phyloP scores from a whole-genome alignment of 352 stramenopile genomes.

The Phytopythium ostracodes region DNA sequence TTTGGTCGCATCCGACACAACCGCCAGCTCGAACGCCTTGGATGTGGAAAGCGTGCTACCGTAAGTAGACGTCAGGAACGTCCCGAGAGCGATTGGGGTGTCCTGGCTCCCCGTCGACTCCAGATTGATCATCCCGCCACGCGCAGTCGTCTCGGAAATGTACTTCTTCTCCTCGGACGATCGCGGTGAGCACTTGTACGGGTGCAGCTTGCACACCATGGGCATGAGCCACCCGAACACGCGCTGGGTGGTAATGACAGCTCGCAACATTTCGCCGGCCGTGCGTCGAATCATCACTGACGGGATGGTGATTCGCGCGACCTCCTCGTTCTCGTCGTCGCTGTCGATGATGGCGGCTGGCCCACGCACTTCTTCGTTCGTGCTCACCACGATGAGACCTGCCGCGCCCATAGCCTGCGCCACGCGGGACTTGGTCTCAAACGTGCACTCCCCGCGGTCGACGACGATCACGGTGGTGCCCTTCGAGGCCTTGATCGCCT shows the following conservation, averaged over 20 bases:
- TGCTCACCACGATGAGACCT: slow-evolving; percentile 47
- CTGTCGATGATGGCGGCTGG: slow-evolving; percentile 35
- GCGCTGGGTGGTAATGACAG: slow-evolving; percentile 14
- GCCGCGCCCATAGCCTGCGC: slow-evolving; percentile 42
- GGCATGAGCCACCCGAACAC: slow-evolving; percentile 48
- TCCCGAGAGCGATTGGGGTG: slow-evolving; percentile 21
- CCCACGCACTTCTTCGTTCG: slow-evolving; percentile 32
- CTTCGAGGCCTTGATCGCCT: slow-evolving; percentile 26
- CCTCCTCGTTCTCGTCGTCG: slow-evolving; percentile 17
- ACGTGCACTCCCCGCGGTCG: slow-evolving; percentile 61
- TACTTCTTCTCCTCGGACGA: slow-evolving; percentile 29
- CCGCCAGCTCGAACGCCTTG: slow-evolving; percentile 17
- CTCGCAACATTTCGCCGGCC: slow-evolving; percentile 44
- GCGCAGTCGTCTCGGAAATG: slow-evolving; percentile 20
- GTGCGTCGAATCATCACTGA: slow-evolving; percentile 60
- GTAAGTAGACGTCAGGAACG: slow-evolving; percentile 51
- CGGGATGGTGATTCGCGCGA: slow-evolving; percentile 33
- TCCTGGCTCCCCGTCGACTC: background rate
- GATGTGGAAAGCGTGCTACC: slow-evolving; percentile 34
- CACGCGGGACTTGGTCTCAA: slow-evolving; percentile 52
- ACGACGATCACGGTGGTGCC: slow-evolving; percentile 39
- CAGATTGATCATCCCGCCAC: slow-evolving; percentile 34
- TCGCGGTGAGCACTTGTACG: slow-evolving; percentile 39
- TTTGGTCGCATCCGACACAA: slow-evolving; percentile 16
- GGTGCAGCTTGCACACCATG: slow-evolving; percentile 45